These are phyloP conservation scores for Myxozyma vanderwaltii DNA, from an alignment of 805 yeast genomes.

Conservation along the genomic window DNA sequence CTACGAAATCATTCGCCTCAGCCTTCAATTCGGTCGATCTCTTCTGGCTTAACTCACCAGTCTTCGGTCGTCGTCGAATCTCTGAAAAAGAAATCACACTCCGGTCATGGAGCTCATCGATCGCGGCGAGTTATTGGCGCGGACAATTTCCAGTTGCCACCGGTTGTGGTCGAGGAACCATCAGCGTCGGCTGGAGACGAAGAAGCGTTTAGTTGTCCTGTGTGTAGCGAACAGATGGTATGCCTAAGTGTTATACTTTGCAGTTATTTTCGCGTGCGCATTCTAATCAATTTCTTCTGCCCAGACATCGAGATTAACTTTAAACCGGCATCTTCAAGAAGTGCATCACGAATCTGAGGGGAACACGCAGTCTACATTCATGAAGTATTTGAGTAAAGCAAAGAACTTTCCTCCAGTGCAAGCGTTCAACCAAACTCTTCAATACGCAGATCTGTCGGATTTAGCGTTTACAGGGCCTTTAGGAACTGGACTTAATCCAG, in stretches of 20 bases:
- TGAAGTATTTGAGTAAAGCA: conserved; percentile 47
- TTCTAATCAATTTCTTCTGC: no score
- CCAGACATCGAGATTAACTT: conserved; percentile 41
- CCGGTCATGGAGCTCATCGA: conserved; percentile 16
- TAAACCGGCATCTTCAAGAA: conserved; percentile 74
- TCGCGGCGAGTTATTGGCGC: conserved; percentile 25
- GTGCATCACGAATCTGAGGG: conserved; percentile 52
- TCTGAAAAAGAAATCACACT: conserved; percentile 21
- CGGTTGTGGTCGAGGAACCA: conserved; percentile 5
- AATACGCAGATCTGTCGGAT: conserved; percentile 57
- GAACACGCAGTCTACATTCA: conserved; percentile 50
- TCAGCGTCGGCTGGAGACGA: background rate
- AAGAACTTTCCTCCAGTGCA: conserved; percentile 43
- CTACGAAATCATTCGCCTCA: conserved; percentile 18
- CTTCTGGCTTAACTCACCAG: conserved; percentile 4
- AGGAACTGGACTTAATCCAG: conserved; percentile 7
- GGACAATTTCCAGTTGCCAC: conserved; percentile 22
- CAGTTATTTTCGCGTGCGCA: no score
- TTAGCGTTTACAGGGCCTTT: conserved; percentile 24
- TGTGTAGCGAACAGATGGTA: conserved; percentile 63
- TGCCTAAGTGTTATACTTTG: background rate
- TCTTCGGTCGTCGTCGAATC: conserved; percentile 23
- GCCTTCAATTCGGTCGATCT: conserved; percentile 24
- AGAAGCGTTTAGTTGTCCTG: conserved; percentile 56
- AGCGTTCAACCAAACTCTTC: conserved; percentile 44